phyloP scores from a whole-genome alignment of 495 filamentous ascomycete species.

The Talaromyces stipitatus region DNA sequence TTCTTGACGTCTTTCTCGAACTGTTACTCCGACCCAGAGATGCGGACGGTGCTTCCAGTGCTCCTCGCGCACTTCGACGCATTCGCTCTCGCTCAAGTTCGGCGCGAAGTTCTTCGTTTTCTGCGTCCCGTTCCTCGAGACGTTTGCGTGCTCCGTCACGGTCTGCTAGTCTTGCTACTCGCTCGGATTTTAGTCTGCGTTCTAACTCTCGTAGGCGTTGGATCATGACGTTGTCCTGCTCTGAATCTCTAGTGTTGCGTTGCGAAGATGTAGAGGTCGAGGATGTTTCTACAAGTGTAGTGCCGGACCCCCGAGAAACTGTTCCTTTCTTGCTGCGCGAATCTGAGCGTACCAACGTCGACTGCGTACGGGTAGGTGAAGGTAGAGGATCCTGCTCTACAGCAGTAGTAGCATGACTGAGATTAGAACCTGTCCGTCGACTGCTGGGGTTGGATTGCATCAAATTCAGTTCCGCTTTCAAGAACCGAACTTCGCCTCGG shows the following conservation, averaged over 20 bases:
- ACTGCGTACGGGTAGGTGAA: slow-evolving; percentile 20
- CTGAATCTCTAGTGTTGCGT: slow-evolving; percentile 18
- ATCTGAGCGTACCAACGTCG: slow-evolving; percentile 17
- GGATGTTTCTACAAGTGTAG: slow-evolving; percentile 22
- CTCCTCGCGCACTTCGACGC: slow-evolving; percentile 23
- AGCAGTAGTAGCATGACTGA: slow-evolving; percentile 10
- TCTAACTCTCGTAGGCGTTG: slow-evolving; percentile 80
- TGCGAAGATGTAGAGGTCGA: neutral
- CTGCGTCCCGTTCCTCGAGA: slow-evolving; percentile 71
- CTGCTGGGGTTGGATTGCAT: slow-evolving; percentile 43
- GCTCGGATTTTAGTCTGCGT: slow-evolving; percentile 77
- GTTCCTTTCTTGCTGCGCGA: slow-evolving; percentile 3
- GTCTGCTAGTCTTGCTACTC: slow-evolving; percentile 81
- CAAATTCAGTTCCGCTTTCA: slow-evolving; percentile 77
- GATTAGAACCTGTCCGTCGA: slow-evolving; percentile 20
- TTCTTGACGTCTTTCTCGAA: neutral
- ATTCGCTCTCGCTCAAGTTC: slow-evolving; percentile 60
- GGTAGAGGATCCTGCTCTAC: slow-evolving; percentile 16
- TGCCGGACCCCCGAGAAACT: slow-evolving; percentile 24
- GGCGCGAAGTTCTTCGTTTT: slow-evolving; percentile 64
- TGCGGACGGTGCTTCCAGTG: neutral
- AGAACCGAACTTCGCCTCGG: slow-evolving; percentile 67
- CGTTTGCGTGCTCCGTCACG: slow-evolving; percentile 74
- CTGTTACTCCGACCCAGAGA: neutral
- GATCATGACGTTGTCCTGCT: slow-evolving; percentile 66